phyloP scores from a whole-genome alignment of 2,329 filamentous ascomycete species.

The Dryadomyces quercus-mongolicae region DNA sequence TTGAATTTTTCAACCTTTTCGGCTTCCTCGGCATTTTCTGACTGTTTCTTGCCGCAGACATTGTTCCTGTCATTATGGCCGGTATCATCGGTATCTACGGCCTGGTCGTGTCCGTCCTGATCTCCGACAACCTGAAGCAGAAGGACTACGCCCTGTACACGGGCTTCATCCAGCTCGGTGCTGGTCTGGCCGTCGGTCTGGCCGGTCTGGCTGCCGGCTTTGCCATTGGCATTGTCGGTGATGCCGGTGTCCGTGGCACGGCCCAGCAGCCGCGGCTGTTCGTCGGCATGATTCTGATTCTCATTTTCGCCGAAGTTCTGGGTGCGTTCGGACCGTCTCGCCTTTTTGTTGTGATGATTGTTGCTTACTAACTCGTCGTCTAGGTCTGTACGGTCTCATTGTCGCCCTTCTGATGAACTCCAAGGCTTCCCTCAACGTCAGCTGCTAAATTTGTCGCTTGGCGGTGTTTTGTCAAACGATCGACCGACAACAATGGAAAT shows the following conservation, averaged over 20 bases:
- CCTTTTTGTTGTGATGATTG: not conserved
- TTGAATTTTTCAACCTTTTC: no score
- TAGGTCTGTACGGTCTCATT: constrained; percentile 97
- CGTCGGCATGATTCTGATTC: constrained; percentile 96
- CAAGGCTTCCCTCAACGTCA: constrained; percentile 56
- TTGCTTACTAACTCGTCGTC: not conserved
- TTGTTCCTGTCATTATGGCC: constrained; percentile 99
- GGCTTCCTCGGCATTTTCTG: not conserved
- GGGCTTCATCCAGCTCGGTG: constrained; percentile 76
- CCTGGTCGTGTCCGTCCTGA: constrained; percentile 76
- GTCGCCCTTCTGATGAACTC: constrained; percentile 99
- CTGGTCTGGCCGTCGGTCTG: constrained; percentile 70
- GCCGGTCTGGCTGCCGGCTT: constrained; percentile 77
- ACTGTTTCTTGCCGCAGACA: constrained; percentile 57
- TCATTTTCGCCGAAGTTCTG: constrained; percentile 99
- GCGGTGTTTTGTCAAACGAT: not conserved
- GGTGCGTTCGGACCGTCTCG: constrained; percentile 48
- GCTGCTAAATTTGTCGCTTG: constrained; percentile 39
- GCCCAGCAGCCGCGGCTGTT: constrained; percentile 78
- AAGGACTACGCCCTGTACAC: constrained; percentile 59
- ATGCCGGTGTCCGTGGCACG: constrained; percentile 78
- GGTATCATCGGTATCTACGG: constrained; percentile 99
- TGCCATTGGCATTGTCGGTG: constrained; percentile 78
- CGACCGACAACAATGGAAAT: not conserved
- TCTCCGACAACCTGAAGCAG: constrained; percentile 68